phyloP scores from a whole-genome alignment of 139 green algal genomes.

The Closterium sp. region DNA sequence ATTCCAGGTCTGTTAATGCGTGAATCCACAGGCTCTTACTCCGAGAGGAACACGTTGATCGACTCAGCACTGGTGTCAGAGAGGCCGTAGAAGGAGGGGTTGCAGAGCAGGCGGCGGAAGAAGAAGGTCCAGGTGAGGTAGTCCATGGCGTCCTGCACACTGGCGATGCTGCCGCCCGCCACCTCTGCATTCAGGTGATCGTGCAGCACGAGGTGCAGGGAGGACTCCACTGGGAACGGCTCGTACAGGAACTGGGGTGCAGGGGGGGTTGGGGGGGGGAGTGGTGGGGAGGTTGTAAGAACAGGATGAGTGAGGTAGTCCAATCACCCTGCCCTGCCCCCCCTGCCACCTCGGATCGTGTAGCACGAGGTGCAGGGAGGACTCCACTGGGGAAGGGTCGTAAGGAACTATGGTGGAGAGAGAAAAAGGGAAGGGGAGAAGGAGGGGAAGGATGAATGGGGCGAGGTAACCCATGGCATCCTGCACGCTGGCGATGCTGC shows the following conservation, averaged over 20 bases:
- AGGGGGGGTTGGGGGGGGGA: too few relatives aligned
- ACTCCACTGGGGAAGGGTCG: too few relatives aligned
- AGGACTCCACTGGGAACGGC: conserved; percentile 94
- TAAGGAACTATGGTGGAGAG: conserved; percentile 85
- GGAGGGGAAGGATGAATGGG: conserved; percentile 90
- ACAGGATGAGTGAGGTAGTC: too few relatives aligned
- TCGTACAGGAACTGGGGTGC: conserved; percentile 86
- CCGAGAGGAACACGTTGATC: conserved; percentile 74
- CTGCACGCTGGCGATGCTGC: conserved; percentile 58
- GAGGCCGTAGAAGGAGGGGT: conserved; percentile 95
- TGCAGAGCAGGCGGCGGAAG: conserved; percentile 71
- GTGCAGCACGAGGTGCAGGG: conserved; percentile 70
- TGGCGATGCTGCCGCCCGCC: conserved; percentile 47
- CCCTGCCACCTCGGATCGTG: too few relatives aligned
- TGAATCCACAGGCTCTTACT: conserved; percentile 9
- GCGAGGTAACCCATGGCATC: conserved; percentile 93
- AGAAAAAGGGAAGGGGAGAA: conserved; percentile 77
- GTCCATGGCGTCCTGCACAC: conserved; percentile 81
- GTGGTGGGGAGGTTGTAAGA: neutral
- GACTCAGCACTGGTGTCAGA: conserved; percentile 55
- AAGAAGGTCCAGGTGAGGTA: conserved; percentile 98
- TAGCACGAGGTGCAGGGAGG: too few relatives aligned
- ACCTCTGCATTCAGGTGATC: conserved; percentile 60
- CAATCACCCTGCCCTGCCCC: too few relatives aligned
- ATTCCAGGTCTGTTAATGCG: too few relatives aligned